Evolutionary conservation across 805 yeast species (phyloP), one percentile per base, ranked within the genome.

Genomic region (Yarrowia sp.): DNA sequence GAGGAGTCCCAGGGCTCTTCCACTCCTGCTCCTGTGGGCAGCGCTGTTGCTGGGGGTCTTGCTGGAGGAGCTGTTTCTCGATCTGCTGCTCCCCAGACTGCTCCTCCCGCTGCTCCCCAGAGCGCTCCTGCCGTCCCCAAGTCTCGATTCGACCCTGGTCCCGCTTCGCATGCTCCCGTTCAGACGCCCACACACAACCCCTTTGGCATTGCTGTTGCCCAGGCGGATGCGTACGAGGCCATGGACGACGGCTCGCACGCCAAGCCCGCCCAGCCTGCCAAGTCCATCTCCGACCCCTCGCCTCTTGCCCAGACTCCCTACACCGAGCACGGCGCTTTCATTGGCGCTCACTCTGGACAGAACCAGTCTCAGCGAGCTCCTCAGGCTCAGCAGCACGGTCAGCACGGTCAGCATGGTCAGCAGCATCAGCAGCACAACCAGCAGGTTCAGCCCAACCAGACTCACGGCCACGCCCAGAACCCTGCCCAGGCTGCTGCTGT

Each of bases 141-240:
- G 55, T 47, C 55, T 16, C 55, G 38, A n/a, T 47, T 47, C 19
- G 55, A 47, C 9, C 55, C 55, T 14, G 55, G 55, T n/a, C 38
- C 38, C 13, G 42, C 42, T 7, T 27, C 51, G 3, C 35, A 27
- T 31, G 19, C 56, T 19, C 18, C 49, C 9, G 22, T 31, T 12
- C 29, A 27, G 29, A 12, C 53, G n/a, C 55, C 38, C 4, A 12
- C 33, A 13, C 32, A 27, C 24, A 29, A 46, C 18, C 38, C 55
- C 18, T 51, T 51, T 16, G 42, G 58, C 3, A 16, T 22, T 14
- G 58, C 58, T 33, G 58, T 51, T 10, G 58, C 58, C 6, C 58
- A 51, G 42, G 58, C 58, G 18, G 42, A 51, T 4, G 58, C 58
- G 18, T 51, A 51, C 32, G 58, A 35, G 16, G 31, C 58, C 8